Base-by-base conservation (phyloP, 176 grass and related monocot genomes). In the Paspalum notatum region DNA sequence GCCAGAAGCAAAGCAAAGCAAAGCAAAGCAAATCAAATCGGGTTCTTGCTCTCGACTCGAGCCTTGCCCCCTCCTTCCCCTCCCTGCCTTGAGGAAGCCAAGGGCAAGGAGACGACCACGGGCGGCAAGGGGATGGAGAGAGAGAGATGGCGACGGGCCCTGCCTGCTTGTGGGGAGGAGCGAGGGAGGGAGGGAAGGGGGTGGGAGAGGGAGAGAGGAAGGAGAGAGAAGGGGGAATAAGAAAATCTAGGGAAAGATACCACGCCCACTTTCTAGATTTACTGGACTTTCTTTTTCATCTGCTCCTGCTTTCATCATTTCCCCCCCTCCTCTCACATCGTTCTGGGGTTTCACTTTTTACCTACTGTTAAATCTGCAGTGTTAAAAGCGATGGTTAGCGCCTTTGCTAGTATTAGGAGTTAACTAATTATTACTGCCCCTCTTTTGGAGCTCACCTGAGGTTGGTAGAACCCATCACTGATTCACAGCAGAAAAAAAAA, bases 191-290 rank as follows among this genome's bases (percentile, higher is more conserved):
- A 18, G 20, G 13, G 7, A 5, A 12, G 38, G 18, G 55, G 72
- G 53, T 32, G 68, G 56, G 16, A 60, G 79, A 57, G 16, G 22
- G 60, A 44, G 47, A 48, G 56, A 37, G 27, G 11, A 26, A 8
- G 17, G 51, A 16, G 20, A 51, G 12, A 16, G 27, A 18, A 54
- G 21, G 53, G 48, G 44, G 80, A 76, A 87, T 83, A 91, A 87
- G 75, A 84, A 91, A 86, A 90, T 82, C 78, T 78, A 78, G 58
- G 72, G 66, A 85, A 73, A 85, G 87, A 85, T 90, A 73, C 78
- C 83, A 53, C 83, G 9, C 83, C 88, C 88, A 86, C 88, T 86
- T 82, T 77, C 71, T 78, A 43, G 83, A 82, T 89, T 89, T 89
- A 89, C 53, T 25, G 49, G 42, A 67, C 83, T 89, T 84, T 80